Evolutionary conservation across 2,329 filamentous ascomycete species (phyloP), one percentile per base, ranked within the genome.

Genomic region (Phaeomoniella chlamydospora): DNA sequence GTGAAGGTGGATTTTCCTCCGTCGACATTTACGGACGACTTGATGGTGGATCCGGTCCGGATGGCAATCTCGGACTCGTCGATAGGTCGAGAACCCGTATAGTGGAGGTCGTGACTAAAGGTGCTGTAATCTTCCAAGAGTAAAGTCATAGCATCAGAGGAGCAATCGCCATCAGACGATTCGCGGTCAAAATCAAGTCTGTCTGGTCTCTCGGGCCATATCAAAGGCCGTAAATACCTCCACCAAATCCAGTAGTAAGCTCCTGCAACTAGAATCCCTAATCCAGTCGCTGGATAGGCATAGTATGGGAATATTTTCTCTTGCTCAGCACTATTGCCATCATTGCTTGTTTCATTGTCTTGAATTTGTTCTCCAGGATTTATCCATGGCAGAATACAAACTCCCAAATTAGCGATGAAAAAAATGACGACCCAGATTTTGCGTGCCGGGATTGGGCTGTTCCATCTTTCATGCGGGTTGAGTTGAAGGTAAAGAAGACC

Each of bases 391-490:
- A 72, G 71, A 5, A 75, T 52, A 22, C 75, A 63, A 35, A 77
- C 68, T 45, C 73, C 76, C 31, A 74, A 54, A 51, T 78, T 77
- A 49, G 68, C 72, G 44, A 70, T 56, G 35, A 74, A 58, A 56
- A 77, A 78, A 54, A 78, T 72, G 30, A 69, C 39, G 26, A 63
- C 59, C 19, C 74, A 65, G 2, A 71, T 68, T 3, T 70, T 56
- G 4, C 63, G 67, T 9, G 71, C 70, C 36, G 56, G 63, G 51
- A 74, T 62, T 15, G 71, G 69, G 0, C 70, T 68, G 43, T 62
- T 48, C 71, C 70, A 74, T 46, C 62, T 39, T 4, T 50, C 39
- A 9, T 44, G 42, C 3, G 44, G 32, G 2, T 22, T 38, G 39
- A 43, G 48, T 29, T 51, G 48, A 17, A 76, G 62, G 39, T 68